Evolutionary conservation across 2,329 filamentous ascomycete genomes (phyloP).

Genomic region (Chaetothyriales sp.): DNA sequence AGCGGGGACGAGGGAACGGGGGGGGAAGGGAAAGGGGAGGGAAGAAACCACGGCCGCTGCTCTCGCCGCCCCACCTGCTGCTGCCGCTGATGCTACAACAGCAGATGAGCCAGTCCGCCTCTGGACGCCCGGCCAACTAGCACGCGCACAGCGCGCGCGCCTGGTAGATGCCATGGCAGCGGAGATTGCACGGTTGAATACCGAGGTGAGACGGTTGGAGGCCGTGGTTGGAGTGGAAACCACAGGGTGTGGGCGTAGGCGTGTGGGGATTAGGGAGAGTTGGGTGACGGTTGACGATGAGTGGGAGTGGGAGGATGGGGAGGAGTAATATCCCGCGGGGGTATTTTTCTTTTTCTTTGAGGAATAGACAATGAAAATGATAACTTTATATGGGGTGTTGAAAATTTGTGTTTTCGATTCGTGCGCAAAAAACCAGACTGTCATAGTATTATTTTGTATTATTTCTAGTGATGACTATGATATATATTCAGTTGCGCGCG

Average conservation of each 20-base stretch:
- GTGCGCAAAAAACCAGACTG: too few species aligned
- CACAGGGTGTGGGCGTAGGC: not conserved
- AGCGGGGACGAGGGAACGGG: not conserved
- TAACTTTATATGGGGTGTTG: too few species aligned
- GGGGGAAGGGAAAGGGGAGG: not conserved
- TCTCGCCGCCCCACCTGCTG: too few species aligned
- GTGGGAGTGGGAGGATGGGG: not conserved
- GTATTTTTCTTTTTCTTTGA: too few species aligned
- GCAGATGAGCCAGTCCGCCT: not conserved
- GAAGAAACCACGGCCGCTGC: too few species aligned
- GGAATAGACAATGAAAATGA: too few species aligned
- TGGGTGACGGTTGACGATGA: not conserved
- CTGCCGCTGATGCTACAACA: too few species aligned
- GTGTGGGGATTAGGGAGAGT: not conserved
- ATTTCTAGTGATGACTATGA: too few species aligned
- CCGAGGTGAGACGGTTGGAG: not conserved
- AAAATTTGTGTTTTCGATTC: too few species aligned
- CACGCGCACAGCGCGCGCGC: not conserved
- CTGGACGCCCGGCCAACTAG: not conserved
- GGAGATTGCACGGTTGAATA: not conserved
- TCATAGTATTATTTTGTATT: too few species aligned
- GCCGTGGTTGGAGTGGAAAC: not conserved
- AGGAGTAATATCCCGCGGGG: too few species aligned
- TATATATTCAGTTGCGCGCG: too few species aligned
- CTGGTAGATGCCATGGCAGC: not conserved